Evolutionary conservation across 2,329 filamentous ascomycete genomes (phyloP), one percentile per base, ranked within the genome.

Genomic region (Arthrobotrys sphaeroides): DNA sequence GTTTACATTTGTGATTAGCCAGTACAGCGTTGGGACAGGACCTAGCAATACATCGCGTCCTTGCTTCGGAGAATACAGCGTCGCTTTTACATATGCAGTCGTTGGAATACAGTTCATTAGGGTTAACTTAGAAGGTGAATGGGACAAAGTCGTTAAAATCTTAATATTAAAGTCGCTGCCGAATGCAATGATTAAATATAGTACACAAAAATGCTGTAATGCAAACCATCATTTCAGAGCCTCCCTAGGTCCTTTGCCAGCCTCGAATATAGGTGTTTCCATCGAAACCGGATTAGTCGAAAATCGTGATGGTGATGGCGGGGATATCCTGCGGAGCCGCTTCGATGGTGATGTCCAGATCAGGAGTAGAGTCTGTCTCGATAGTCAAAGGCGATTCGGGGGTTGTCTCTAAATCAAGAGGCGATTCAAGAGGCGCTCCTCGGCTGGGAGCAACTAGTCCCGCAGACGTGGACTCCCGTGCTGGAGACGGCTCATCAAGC

Each of bases 121-220:
- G n/a, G n/a, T n/a, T 20, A 10, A 13, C 10, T 36, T 0, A 18
- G 47, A 36, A 20, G 20, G 10, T 7, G 18, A 18, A 51, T 31
- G 13, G 10, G 22, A 16, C 22, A 53, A 53, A 18, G 38, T 38
- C 51, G 18, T 38, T 55, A 24, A 36, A 24, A 6, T 24, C 31
- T 22, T 24, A 24, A 6, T 24, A 18, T 22, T 24, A 38, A 36
- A n/a, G 22, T 55, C 51, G 51, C 31, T 55, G 36, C 20, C 2
- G 38, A 38, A 55, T 55, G 51, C 51, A 24, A n/a, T 2, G 51
- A 55, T 55, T 38, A 38, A 22, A 36, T 55, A 55, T 55, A 36
- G 31, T 55, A 55, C 51, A 55, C 28, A 24, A n/a, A 24, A 36
- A 36, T 38, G 31, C 31, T 24, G 18, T 6, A 36, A 55, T 16